Percentiles rank a stretch among this genome's conserved stretches.
Conservation (phyloP, 805 yeast genomes). For the Candida xiaguanensis region DNA sequence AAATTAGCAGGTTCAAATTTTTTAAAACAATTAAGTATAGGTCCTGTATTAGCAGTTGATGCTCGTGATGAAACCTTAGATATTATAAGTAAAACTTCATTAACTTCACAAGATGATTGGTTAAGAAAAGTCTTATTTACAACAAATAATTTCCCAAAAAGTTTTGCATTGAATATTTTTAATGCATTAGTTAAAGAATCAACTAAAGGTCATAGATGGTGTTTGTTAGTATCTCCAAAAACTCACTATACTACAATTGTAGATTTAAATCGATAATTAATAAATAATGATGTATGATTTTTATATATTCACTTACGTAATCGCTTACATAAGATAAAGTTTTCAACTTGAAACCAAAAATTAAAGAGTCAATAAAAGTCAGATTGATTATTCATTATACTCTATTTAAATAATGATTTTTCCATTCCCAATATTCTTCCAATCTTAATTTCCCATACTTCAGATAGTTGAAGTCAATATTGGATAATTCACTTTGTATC, state of each 20-base stretch:
- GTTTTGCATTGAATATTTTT: conserved; percentile 72
- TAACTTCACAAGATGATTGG: conserved; percentile 80
- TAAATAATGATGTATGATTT: not conserved
- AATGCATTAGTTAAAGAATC: conserved; percentile 72
- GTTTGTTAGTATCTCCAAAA: conserved; percentile 73
- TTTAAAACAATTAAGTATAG: conserved; percentile 51
- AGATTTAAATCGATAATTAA: conserved; percentile 54
- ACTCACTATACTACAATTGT: conserved; percentile 55
- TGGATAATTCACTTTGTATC: conserved; percentile 64
- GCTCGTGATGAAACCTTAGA: conserved; percentile 80
- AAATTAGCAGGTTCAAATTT: conserved; percentile 54
- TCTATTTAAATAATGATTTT: conserved; percentile 18
- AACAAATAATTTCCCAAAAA: conserved; percentile 71
- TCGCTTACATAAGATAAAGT: too few species aligned
- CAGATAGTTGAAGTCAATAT: conserved; percentile 69
- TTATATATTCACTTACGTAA: not conserved
- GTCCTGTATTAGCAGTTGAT: conserved; percentile 79
- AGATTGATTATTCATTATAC: not conserved
- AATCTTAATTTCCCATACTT: conserved; percentile 57
- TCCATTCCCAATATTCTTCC: conserved; percentile 72
- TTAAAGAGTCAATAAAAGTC: too few species aligned
- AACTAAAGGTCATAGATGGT: conserved; percentile 68
- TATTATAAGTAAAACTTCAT: conserved; percentile 72
- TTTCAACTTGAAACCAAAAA: not conserved
- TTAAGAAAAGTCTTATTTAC: conserved; percentile 78